Evolutionary conservation across 257 asterid genomes (phyloP).

Genomic region (Nicotiana obtusifolia): DNA sequence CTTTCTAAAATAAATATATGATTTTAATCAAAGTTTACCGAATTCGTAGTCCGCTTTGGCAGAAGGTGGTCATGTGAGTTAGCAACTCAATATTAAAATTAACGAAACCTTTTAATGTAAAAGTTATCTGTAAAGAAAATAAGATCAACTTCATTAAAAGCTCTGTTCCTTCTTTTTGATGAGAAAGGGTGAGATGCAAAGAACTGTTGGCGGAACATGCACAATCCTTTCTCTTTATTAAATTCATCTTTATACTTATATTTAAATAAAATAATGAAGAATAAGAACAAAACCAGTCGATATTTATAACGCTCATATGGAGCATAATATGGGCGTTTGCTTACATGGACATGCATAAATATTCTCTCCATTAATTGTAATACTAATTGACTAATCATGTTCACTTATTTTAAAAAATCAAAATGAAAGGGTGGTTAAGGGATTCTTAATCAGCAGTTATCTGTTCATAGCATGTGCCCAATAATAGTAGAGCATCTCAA

Average conservation of each 20-base stretch:
- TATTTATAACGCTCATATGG: background rate
- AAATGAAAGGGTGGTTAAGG: slow-evolving; percentile 8
- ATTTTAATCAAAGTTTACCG: no score
- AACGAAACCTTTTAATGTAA: background rate
- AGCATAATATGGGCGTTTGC: background rate
- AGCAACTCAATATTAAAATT: background rate
- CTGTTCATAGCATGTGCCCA: slow-evolving; percentile 29
- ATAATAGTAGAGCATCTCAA: slow-evolving; percentile 29
- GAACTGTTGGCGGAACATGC: slow-evolving; percentile 20
- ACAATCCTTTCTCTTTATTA: background rate
- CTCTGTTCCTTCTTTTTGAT: background rate
- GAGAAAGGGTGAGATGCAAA: slow-evolving; percentile 8
- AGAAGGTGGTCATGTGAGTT: background rate
- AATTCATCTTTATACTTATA: background rate
- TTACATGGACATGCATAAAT: slow-evolving; percentile 2
- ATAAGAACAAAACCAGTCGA: background rate
- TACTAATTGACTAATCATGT: background rate
- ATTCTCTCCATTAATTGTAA: background rate
- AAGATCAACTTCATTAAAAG: slow-evolving; percentile 5
- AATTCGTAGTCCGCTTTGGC: no score
- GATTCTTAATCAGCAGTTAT: slow-evolving; percentile 21
- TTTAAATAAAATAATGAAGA: background rate
- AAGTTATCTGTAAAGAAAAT: background rate
- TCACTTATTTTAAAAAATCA: background rate
- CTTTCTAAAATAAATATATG: no score